Percentiles rank a stretch among this genome's conserved stretches.
These are phyloP conservation scores for Suhomyces coccinellae DNA, from an alignment of 1,139 yeast genomes.

Conservation along the genomic window DNA sequence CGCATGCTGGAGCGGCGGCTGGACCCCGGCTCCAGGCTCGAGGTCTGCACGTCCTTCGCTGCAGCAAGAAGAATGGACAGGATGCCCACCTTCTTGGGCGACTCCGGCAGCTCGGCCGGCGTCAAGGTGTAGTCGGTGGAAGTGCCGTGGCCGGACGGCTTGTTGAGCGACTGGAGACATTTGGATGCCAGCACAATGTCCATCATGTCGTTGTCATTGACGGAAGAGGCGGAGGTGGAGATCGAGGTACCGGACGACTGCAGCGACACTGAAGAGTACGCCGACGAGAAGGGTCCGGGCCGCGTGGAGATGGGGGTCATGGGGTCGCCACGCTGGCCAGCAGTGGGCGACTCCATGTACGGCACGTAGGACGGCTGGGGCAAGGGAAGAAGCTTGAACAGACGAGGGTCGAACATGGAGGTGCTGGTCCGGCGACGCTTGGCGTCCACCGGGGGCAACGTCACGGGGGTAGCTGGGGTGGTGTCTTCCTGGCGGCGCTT, in stretches of 20 bases:
- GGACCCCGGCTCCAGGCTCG: constrained; percentile 10
- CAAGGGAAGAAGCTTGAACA: constrained; percentile 6
- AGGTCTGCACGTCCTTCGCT: constrained; percentile 8
- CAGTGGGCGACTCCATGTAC: constrained; percentile 6
- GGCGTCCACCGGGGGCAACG: not conserved
- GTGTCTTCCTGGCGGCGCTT: constrained; percentile 2
- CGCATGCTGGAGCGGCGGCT: constrained; percentile 15
- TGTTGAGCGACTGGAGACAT: constrained; percentile 38
- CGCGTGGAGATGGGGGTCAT: constrained; percentile 9
- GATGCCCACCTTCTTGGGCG: constrained; percentile 14
- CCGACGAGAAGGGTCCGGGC: not conserved
- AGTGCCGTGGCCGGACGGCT: constrained; percentile 8
- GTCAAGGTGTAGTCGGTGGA: not conserved
- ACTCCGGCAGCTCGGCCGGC: constrained; percentile 1
- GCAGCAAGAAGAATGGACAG: constrained; percentile 20
- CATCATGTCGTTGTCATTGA: constrained; percentile 22
- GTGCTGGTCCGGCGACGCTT: constrained; percentile 10
- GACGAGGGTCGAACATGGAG: constrained; percentile 4
- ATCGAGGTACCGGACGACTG: not conserved
- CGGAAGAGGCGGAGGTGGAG: not conserved
- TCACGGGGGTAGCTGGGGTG: not conserved
- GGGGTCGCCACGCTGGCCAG: constrained; percentile 7
- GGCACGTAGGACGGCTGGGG: constrained; percentile 10
- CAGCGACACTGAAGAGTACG: constrained; percentile 4
- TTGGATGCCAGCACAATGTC: constrained; percentile 44